phyloP scores from a whole-genome alignment of 176 grass and related monocot species.

The Rhynchospora breviuscula region DNA sequence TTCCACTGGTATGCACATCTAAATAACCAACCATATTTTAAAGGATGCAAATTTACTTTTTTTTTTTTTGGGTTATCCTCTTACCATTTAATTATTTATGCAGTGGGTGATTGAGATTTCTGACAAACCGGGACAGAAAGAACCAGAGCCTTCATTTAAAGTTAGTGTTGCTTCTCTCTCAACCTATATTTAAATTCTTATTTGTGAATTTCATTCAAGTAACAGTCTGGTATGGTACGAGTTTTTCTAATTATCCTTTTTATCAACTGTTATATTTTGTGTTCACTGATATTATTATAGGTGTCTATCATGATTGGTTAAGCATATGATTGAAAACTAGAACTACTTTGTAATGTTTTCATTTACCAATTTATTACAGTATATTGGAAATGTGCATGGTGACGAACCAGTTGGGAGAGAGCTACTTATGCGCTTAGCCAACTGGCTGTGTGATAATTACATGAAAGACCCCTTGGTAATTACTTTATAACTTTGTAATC shows the following conservation, averaged over 20 bases:
- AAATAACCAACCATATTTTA: not conserved
- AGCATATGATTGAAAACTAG: not conserved
- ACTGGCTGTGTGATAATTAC: slow-evolving; percentile 93
- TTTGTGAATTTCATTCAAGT: not conserved
- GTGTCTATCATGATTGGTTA: not conserved
- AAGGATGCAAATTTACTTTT: slow-evolving; percentile 4
- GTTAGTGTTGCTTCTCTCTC: slow-evolving; percentile 22
- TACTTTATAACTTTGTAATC: not conserved
- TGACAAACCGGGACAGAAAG: slow-evolving; percentile 72
- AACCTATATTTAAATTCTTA: not conserved
- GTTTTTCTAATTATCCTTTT: slow-evolving; percentile 1
- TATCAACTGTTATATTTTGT: not conserved
- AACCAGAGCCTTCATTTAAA: slow-evolving; percentile 92
- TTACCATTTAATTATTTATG: slow-evolving; percentile 26
- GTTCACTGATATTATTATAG: not conserved
- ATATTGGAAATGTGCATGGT: slow-evolving; percentile 93
- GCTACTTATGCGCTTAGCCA: slow-evolving; percentile 76
- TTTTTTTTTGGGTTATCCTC: slow-evolving; percentile 17
- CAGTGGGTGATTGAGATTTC: slow-evolving; percentile 98
- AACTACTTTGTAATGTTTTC: not conserved
- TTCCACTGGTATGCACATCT: slow-evolving; percentile 60
- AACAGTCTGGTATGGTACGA: not conserved
- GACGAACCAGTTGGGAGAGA: slow-evolving; percentile 95
- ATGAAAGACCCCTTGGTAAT: slow-evolving; percentile 65
- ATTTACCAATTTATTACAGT: slow-evolving; percentile 37